Conservation (phyloP, 2,329 filamentous ascomycete genomes). For the Zarea fungicola region DNA sequence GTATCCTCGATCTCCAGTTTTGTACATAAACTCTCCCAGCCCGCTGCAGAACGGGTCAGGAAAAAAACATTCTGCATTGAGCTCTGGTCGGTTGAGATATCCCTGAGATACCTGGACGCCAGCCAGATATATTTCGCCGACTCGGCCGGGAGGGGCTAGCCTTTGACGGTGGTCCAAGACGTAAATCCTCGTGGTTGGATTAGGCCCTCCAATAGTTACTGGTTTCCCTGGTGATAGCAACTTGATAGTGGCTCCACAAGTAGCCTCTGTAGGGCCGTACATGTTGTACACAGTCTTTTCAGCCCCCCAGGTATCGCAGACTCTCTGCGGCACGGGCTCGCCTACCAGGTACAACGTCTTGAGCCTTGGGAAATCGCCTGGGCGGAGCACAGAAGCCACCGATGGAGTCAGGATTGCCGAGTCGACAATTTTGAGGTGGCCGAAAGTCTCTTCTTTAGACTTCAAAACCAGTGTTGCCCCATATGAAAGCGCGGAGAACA, state of each 20-base stretch:
- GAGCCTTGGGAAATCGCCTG: slow-evolving; percentile 26
- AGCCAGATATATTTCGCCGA: slow-evolving; percentile 38
- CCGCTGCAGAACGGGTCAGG: slow-evolving; percentile 19
- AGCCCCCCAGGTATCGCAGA: slow-evolving; percentile 23
- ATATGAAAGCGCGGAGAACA: slow-evolving; percentile 34
- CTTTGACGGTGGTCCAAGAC: slow-evolving; percentile 28
- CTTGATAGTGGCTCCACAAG: slow-evolving; percentile 32
- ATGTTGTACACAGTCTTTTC: slow-evolving; percentile 32
- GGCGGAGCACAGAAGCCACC: slow-evolving; percentile 26
- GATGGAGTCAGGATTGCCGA: slow-evolving; percentile 35
- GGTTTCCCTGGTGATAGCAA: slow-evolving; percentile 18
- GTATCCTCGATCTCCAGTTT: slow-evolving; percentile 33
- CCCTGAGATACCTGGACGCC: slow-evolving; percentile 38
- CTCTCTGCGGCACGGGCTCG: slow-evolving; percentile 29
- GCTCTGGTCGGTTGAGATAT: slow-evolving; percentile 31
- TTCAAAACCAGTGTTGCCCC: slow-evolving; percentile 33
- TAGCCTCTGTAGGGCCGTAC: slow-evolving; percentile 40
- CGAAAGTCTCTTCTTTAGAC: slow-evolving; percentile 22
- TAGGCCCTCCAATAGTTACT: slow-evolving; percentile 22
- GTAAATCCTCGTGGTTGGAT: slow-evolving; percentile 31
- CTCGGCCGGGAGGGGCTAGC: slow-evolving; percentile 26
- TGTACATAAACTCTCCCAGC: slow-evolving; percentile 29
- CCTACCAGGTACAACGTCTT: slow-evolving; percentile 32
- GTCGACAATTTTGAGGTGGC: slow-evolving; percentile 24
- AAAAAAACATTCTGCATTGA: slow-evolving; percentile 25